Evolutionary conservation across 2,329 filamentous ascomycete genomes (phyloP), one percentile per base, ranked within the genome.

Genomic region (Hypomyces rosellus): DNA sequence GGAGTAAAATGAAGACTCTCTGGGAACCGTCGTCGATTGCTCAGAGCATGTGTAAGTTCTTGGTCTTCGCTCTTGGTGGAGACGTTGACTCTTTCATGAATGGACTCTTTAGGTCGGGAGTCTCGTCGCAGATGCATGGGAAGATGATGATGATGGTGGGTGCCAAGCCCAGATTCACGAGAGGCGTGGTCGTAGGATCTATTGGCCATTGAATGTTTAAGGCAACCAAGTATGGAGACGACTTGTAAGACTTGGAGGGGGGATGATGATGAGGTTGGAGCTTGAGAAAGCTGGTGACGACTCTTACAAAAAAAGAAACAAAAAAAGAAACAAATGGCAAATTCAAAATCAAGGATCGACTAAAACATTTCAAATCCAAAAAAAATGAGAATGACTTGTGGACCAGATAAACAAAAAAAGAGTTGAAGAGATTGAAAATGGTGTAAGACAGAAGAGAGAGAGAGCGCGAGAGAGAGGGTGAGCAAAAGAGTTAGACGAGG

Each of bases 1-100:
- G 62, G 60, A 1, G 54, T 48, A 34, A 67, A 61, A 33, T 65
- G 60, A 7, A 66, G 56, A 36, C 58, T 65, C 46, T 68, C 65
- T 0, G 65, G 65, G 3, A 64, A 56, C 8, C 57, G 58, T 42
- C 59, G 64, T 13, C 55, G 54, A 33, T 50, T 34, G 16, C 42
- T 52, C 36, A 39, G 43, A 7, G 46, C n/a, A 15, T 34, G 13
- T 38, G 49, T 34, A n/a, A 47, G 44, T 13, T 34, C 34, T 34
- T 50, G 44, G 37, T 34, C 50, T 13, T 58, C 50, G 40, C 12
- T 59, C 13, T 59, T 59, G 33, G 33, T 56, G 41, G 49, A 48
- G 37, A 6, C 50, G 36, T 22, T 52, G 44, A n/a, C 39, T 54
- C 43, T 56, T 33, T 65, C 62, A 51, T 54, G 55, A 25, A 54